Conservation (phyloP, 768 basidiomycete genomes). For the Lactifluus piperatus region DNA sequence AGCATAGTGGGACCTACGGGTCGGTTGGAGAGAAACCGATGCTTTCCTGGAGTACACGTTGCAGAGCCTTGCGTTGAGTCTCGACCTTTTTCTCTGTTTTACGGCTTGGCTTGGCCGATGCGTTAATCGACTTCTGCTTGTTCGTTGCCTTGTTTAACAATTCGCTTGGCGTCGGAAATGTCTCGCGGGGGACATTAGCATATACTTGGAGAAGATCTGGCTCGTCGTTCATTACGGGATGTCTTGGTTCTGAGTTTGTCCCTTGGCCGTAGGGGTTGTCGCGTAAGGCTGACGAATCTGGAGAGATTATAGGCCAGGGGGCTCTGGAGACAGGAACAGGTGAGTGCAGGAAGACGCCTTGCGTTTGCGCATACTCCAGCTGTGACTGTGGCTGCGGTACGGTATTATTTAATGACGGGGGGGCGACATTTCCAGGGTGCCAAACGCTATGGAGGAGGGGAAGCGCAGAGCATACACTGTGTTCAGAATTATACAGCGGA, state of each 20-base stretch:
- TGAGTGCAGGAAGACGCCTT: conserved; percentile 15
- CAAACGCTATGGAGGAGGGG: conserved; percentile 10
- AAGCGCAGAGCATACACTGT: conserved; percentile 1
- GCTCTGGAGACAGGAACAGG: conserved; percentile 17
- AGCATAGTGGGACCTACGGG: conserved; percentile 36
- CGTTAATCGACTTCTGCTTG: conserved; percentile 7
- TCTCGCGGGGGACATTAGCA: conserved; percentile 22
- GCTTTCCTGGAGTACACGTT: conserved; percentile 47
- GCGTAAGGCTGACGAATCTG: conserved; percentile 1
- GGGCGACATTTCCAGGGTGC: conserved; percentile 3
- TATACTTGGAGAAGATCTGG: conserved; percentile 19
- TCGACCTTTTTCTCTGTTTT: conserved; percentile 27
- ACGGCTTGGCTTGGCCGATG: background rate
- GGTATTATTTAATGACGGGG: background rate
- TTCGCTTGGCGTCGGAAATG: conserved; percentile 59
- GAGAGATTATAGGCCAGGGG: conserved; percentile 10
- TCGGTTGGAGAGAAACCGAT: conserved; percentile 53
- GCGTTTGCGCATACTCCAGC: conserved; percentile 2
- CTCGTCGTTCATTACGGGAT: background rate
- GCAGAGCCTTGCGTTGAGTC: conserved; percentile 47
- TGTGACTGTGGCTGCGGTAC: background rate
- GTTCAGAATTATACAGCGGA: background rate
- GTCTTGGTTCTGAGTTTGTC: background rate
- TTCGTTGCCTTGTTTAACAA: conserved; percentile 38
- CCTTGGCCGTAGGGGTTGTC: background rate